Conservation (phyloP, 352 stramenopile species). For the Globisporangium cystogenes region DNA sequence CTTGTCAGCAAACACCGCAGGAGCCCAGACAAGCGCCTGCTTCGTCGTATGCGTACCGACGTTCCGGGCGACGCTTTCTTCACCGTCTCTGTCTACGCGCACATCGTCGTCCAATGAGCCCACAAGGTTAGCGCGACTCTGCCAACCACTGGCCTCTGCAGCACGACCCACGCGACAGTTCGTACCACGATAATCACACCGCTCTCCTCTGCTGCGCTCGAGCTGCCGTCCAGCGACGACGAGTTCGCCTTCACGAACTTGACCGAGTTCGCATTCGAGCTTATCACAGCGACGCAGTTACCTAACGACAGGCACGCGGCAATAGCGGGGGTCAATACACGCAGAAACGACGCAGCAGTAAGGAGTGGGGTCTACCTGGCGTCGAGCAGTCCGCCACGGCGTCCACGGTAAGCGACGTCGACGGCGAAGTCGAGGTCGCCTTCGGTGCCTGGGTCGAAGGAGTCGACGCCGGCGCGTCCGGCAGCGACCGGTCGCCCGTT, state of each 20-base stretch:
- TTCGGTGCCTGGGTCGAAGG: no score
- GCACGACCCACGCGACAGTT: background rate
- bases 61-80: background rate
- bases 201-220: constrained; percentile 5
- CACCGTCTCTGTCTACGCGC: background rate
- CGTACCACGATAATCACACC: constrained; percentile 10
- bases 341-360: background rate
- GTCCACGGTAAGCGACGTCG: background rate
- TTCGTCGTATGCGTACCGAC: background rate
- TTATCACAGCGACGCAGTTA: constrained; percentile 9
- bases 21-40: background rate
- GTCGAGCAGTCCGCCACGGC: constrained; percentile 1
- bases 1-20: background rate
- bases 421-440: background rate
- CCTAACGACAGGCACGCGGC: background rate
- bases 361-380: background rate
- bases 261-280: constrained; percentile 7
- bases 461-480: background rate
- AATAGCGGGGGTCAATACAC: background rate
- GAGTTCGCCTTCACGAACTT: constrained; percentile 1
- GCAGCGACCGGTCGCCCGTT: background rate
- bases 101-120: background rate
- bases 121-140: background rate
- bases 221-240: constrained; percentile 8
- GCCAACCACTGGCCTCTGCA: background rate